Base-by-base conservation (phyloP, 768 basidiomycete genomes). In the Exsudoporus frostii region DNA sequence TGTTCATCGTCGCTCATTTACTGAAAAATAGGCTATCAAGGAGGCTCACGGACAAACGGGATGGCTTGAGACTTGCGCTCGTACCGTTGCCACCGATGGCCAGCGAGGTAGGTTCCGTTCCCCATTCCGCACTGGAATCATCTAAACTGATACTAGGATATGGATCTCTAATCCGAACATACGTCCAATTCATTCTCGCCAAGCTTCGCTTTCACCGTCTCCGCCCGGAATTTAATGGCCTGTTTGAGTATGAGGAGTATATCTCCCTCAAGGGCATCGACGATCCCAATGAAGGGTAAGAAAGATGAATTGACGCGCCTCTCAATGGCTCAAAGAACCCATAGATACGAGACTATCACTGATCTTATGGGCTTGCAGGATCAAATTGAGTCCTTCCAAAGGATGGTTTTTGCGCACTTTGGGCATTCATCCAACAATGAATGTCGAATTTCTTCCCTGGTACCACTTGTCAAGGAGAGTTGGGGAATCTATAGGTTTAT, bases 401-500 rank as follows among this genome's bases (percentile, higher is more conserved):
- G 94, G 73, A 88, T 96, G 78, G 86, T 98, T 53, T 98, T 99
- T 66, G 86, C 95, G 9, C 90, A 94, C 71, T 98, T 99, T 76
- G 79, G 85, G 50, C 83, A 88, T 56, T 92, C 92, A 17, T 76
- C 84, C 43, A 98, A 97, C 67, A 99, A 99, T 59, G 97, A 99
- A 73, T 97, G 95, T 70, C 87, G 95, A 27, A 99, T 99, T 55
- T 96, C 95, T 32, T 79, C 97, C 2, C 75, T 99, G 44, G 97
- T 99, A 2, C 96, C 97, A 22, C 79, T 98, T 13, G 97, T 99
- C 50, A 99, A 99, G 73, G 97, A 99, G 73, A 96, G 92, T 62
- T 99, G 95, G 85, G 96, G 96, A 34, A 99, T 99, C 53, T 99
- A 99, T 73, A 83, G 92, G 42, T 99, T 98, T 73, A 95, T 98